Base-by-base conservation (phyloP, 495 filamentous ascomycete genomes). In the Tuber calosporum region DNA sequence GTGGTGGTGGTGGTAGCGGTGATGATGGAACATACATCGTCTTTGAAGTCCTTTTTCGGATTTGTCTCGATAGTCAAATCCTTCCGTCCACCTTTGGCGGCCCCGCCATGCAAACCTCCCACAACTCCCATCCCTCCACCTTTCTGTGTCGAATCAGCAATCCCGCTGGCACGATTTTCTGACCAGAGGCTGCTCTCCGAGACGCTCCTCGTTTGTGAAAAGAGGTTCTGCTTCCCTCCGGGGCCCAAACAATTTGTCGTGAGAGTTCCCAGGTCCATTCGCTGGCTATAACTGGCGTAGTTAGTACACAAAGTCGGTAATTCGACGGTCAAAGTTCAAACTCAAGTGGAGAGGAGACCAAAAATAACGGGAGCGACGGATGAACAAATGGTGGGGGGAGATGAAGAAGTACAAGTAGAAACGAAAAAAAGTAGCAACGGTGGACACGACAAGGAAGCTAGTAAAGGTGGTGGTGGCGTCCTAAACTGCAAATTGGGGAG, bases 1-100 rank as follows among this genome's bases (percentile, higher is more conserved):
- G 53, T 26, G 43, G 41, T 42, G 4, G 41, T 68, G n/a, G n/a
- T n/a, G n/a, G n/a, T n/a, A n/a, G 53, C 26, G 43, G 41, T 42
- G 4, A 34, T 68, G 39, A 48, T 48, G 58, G 34, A 20, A 68
- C 74, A 58, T 78, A 78, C 76, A 69, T 77, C 76, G 58, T 78
- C 76, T 41, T 48, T 78, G 11, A 72, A 69, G 37, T 77, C 76
- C 74, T 71, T 67, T 36, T 77, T 73, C 1, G 74, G 75, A 15
- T 34, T 67, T 8, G 38, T 66, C 13, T 73, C 74, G 41, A 67
- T 68, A 20, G 74, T 38, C 19, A 19, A 34, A 15, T 77, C 74
- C 19, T 38, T 20, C 68, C 38, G 69, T 13, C 69, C 69, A 34
- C 45, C 39, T 43, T 73, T 73, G n/a, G 26, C 53, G 17, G 26